Conservation (phyloP, 129 eudicot genomes). For the Apium graveolens region DNA sequence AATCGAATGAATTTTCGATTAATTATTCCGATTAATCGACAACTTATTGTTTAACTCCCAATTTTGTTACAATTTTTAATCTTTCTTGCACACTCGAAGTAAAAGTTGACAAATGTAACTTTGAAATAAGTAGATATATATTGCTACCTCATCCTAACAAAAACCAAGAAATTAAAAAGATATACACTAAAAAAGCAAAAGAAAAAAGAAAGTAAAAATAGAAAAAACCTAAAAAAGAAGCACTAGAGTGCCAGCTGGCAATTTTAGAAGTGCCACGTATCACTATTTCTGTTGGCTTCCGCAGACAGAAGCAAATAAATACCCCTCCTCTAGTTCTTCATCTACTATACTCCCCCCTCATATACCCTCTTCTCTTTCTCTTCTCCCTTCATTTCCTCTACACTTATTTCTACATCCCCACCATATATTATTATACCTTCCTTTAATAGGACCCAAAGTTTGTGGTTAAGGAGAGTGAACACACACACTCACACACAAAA, state of each 20-base stretch:
- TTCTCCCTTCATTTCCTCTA: not conserved
- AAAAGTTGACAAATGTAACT: too few species aligned
- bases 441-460: not conserved
- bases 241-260: constrained; percentile 10
- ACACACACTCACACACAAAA: not conserved
- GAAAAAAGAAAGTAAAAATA: not conserved
- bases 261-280: constrained; percentile 25
- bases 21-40: too few species aligned
- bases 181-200: not conserved
- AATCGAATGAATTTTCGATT: too few species aligned
- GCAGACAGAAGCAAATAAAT: constrained; percentile 22
- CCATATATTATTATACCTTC: not conserved
- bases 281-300: constrained; percentile 10
- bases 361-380: not conserved
- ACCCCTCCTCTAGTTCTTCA: constrained; percentile 9
- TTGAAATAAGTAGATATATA: too few species aligned
- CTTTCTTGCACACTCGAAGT: too few species aligned
- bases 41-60: too few species aligned
- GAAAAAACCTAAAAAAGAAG: not conserved
- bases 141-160: too few species aligned
- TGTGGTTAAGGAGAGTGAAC: not conserved
- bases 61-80: too few species aligned
- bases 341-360: not conserved
- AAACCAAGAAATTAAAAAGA: too few species aligned
- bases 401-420: not conserved